Evolutionary conservation across 140 eudicot genomes (phyloP).

Genomic region (Cichorium intybus): DNA sequence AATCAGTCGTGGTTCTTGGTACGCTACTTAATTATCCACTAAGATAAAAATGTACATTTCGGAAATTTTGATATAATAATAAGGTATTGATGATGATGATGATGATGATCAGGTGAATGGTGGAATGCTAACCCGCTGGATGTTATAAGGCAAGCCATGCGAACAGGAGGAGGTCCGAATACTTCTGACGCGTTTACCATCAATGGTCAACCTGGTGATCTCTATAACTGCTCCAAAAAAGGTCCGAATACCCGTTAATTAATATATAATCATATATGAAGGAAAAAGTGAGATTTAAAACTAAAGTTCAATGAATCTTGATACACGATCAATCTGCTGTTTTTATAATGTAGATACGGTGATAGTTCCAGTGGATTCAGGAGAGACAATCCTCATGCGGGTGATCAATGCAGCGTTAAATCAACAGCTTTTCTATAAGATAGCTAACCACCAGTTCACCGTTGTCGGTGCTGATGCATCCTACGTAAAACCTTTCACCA

Average conservation of each 20-base stretch:
- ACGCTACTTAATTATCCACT: constrained; percentile 7
- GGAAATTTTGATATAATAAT: constrained; percentile 1
- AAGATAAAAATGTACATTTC: neutral
- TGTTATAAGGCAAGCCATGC: constrained; percentile 71
- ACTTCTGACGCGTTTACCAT: constrained; percentile 89
- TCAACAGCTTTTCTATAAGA: constrained; percentile 75
- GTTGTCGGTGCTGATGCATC: constrained; percentile 94
- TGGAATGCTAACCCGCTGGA: constrained; percentile 82
- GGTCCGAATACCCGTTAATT: no score
- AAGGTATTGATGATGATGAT: neutral
- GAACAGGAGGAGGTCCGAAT: constrained; percentile 89
- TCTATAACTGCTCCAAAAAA: constrained; percentile 76
- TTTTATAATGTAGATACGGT: constrained; percentile 56
- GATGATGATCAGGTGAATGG: constrained; percentile 81
- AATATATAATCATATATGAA: no score
- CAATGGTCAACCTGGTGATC: constrained; percentile 98
- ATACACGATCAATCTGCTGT: neutral
- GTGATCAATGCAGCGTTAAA: constrained; percentile 77
- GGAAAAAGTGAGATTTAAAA: no score
- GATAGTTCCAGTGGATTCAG: constrained; percentile 67
- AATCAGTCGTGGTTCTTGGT: constrained; percentile 80
- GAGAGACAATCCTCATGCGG: constrained; percentile 78
- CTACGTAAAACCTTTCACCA: constrained; percentile 89
- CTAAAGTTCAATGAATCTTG: neutral
- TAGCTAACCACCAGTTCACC: constrained; percentile 83